Evolutionary conservation across 2,329 filamentous ascomycete genomes (phyloP).

Genomic region (Epichloe sibirici): DNA sequence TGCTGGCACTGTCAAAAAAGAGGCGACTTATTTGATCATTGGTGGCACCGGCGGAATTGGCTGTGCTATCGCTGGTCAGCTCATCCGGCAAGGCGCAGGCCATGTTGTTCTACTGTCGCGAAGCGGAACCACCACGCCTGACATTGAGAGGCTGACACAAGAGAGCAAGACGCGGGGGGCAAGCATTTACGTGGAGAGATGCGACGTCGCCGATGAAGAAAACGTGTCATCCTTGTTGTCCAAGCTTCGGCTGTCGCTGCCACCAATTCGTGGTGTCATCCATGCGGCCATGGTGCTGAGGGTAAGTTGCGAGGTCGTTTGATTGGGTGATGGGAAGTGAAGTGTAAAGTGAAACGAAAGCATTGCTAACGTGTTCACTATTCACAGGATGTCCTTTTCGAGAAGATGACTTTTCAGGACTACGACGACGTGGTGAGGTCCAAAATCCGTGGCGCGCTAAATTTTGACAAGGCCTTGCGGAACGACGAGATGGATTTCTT

Average conservation of each 20-base stretch:
- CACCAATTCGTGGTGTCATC: constrained; percentile 31
- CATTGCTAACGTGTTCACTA: background rate
- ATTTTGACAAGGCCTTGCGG: constrained; percentile 35
- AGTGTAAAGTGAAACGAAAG: too few species aligned
- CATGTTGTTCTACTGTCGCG: constrained; percentile 37
- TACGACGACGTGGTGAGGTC: constrained; percentile 35
- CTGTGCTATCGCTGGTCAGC: constrained; percentile 34
- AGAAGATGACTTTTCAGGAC: constrained; percentile 39
- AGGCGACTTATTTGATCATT: constrained; percentile 38
- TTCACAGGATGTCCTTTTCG: constrained; percentile 33
- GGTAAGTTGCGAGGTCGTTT: constrained; percentile 8
- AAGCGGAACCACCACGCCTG: constrained; percentile 27
- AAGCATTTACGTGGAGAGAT: constrained; percentile 31
- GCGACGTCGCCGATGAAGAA: constrained; percentile 33
- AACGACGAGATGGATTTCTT: constrained; percentile 37
- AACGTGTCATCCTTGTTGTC: constrained; percentile 16
- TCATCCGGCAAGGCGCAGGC: constrained; percentile 34
- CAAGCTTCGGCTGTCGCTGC: constrained; percentile 14
- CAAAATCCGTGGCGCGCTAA: constrained; percentile 42
- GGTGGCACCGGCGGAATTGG: constrained; percentile 40
- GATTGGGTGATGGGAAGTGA: too few species aligned
- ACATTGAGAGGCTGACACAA: constrained; percentile 27
- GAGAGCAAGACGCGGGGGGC: constrained; percentile 26
- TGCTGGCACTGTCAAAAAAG: constrained; percentile 16
- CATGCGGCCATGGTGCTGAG: constrained; percentile 33